Percentiles rank a stretch among this genome's conserved stretches.
Conservation (phyloP, 768 basidiomycete species). For the Termitomyces bulborhizus region DNA sequence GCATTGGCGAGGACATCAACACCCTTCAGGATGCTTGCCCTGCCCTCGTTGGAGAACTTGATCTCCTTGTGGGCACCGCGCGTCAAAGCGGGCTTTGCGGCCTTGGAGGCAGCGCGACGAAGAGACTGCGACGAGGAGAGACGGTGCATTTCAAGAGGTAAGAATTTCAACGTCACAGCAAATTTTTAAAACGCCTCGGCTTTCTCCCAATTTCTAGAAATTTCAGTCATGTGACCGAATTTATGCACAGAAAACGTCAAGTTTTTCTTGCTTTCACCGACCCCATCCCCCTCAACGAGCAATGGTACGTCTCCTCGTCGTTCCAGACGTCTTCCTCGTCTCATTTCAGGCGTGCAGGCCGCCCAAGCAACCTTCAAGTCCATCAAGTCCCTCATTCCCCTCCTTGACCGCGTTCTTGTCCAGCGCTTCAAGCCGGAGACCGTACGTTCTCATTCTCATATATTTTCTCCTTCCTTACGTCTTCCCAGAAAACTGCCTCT, state of each 20-base stretch:
- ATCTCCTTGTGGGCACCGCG: conserved; percentile 94
- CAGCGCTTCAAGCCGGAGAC: conserved; percentile 97
- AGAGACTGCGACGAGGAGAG: conserved; percentile 63
- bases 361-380: conserved; percentile 92
- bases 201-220: conserved; percentile 15
- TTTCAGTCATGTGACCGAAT: conserved; percentile 9
- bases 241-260: conserved; percentile 11
- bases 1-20: conserved; percentile 97
- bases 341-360: conserved; percentile 38
- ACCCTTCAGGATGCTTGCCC: conserved; percentile 89
- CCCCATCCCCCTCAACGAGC: neutral
- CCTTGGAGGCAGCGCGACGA: conserved; percentile 59
- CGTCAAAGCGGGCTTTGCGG: conserved; percentile 43
- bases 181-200: conserved; percentile 8
- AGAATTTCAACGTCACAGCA: conserved; percentile 3
- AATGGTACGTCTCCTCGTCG: conserved; percentile 9
- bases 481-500: conserved; percentile 85
- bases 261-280: conserved; percentile 4
- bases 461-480: neutral
- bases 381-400: conserved; percentile 85
- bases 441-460: conserved; percentile 39
- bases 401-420: conserved; percentile 94
- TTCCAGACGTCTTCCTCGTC: neutral
- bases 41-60: conserved; percentile 92
- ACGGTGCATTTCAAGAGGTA: conserved; percentile 54